phyloP scores from a whole-genome alignment of 2,329 filamentous ascomycete species.

The Neophaeococcomyces mojaviensis region DNA sequence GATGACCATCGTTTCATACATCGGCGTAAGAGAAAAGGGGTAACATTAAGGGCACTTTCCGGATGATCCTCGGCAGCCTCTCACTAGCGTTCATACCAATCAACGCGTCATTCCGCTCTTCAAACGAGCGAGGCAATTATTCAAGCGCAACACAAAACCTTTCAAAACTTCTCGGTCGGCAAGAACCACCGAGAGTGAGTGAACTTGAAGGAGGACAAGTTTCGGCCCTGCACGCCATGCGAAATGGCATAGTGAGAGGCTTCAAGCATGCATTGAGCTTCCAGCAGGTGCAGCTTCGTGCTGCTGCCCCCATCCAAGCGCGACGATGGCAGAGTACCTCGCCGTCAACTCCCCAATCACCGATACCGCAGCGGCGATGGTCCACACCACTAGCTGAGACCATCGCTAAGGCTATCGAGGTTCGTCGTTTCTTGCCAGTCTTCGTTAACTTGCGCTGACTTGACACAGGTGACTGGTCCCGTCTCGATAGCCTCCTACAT shows the following conservation, averaged over 20 bases:
- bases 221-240: neutral
- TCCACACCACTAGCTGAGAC: constrained; percentile 87
- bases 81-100: no score
- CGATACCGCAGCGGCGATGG: constrained; percentile 56
- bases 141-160: no score
- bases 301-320: neutral
- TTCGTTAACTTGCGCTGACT: neutral
- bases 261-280: neutral
- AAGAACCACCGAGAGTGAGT: no score
- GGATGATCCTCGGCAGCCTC: no score
- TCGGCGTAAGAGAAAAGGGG: no score
- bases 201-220: no score
- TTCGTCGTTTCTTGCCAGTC: constrained; percentile 29
- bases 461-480: constrained; percentile 67
- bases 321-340: constrained; percentile 6
- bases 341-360: constrained; percentile 2
- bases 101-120: no score
- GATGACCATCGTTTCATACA: no score
- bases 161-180: no score
- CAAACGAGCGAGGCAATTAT: no score
- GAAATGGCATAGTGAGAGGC: constrained; percentile 1
- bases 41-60: no score
- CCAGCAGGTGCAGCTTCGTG: neutral
- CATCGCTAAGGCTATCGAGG: constrained; percentile 77
- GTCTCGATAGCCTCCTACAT: constrained; percentile 90